A percentile compares a stretch with the other conserved stretches of the same genome.
Conservation (phyloP, 2,329 filamentous ascomycete genomes). For the Aspergillus piperis region DNA sequence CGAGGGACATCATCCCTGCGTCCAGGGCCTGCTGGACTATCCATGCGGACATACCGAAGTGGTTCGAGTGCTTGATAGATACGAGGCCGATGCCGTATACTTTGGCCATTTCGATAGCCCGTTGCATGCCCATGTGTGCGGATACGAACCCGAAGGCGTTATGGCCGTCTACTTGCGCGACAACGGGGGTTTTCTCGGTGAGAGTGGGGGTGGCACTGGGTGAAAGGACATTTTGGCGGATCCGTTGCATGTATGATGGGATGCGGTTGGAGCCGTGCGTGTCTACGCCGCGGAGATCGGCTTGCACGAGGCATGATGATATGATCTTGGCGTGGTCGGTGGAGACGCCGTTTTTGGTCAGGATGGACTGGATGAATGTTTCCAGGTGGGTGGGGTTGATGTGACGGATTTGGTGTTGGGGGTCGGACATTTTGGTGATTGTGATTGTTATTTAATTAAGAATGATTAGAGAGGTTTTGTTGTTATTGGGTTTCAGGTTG, state of each 20-base stretch:
- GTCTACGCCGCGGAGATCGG: constrained; percentile 76
- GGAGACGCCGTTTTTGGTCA: constrained; percentile 57
- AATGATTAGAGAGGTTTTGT: background rate
- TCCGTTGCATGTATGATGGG: constrained; percentile 73
- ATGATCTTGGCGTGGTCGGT: constrained; percentile 61
- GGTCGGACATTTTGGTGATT: constrained; percentile 8
- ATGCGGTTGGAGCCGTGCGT: constrained; percentile 78
- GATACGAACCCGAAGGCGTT: constrained; percentile 78
- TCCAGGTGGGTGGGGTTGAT: constrained; percentile 21
- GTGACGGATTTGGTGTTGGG: constrained; percentile 16
- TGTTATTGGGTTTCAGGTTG: background rate
- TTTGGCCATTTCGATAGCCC: constrained; percentile 67
- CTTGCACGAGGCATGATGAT: constrained; percentile 68
- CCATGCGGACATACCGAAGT: constrained; percentile 84
- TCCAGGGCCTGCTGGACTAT: constrained; percentile 76
- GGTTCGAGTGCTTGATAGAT: constrained; percentile 73
- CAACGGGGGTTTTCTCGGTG: constrained; percentile 66
- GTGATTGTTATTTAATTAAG: background rate
- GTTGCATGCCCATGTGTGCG: constrained; percentile 65
- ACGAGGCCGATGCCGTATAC: constrained; percentile 73
- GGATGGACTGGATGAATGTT: constrained; percentile 30
- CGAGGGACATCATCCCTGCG: constrained; percentile 67
- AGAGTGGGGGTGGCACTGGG: constrained; percentile 61
- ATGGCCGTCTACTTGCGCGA: constrained; percentile 65
- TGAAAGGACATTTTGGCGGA: constrained; percentile 69